These are phyloP conservation scores for Claviceps sp. DNA, from an alignment of 2,329 filamentous ascomycete species.

Conservation along the genomic window DNA sequence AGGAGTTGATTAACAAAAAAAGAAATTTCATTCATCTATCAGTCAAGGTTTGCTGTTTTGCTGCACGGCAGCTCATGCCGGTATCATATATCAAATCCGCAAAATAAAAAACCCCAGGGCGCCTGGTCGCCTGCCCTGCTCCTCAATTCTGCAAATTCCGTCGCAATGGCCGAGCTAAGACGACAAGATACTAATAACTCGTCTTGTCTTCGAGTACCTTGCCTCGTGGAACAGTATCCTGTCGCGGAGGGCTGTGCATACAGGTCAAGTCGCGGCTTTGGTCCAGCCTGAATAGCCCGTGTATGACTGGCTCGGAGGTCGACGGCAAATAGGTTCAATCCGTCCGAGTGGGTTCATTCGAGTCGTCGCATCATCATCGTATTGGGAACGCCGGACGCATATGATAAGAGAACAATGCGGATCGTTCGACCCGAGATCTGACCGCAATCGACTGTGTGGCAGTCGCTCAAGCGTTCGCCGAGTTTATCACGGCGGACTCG, in stretches of 20 bases:
- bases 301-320: not conserved
- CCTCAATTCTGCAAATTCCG: not conserved
- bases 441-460: not conserved
- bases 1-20: not conserved
- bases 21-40: not conserved
- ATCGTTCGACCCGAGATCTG: too few relatives aligned
- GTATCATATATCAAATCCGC: too few relatives aligned
- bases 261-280: not conserved
- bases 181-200: too few relatives aligned
- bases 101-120: not conserved
- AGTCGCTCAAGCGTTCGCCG: not conserved
- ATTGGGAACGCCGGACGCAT: too few relatives aligned
- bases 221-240: too few relatives aligned
- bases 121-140: not conserved
- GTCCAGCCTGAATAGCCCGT: not conserved
- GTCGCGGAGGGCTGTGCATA: not conserved
- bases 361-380: not conserved
- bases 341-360: not conserved
- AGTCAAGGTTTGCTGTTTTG: not conserved
- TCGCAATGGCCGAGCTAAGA: too few relatives aligned
- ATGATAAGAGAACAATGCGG: too few relatives aligned
- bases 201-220: too few relatives aligned
- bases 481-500: not conserved
- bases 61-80: not conserved
- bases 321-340: not conserved